These are phyloP conservation scores for Aspergillus haitiensis DNA, from an alignment of 495 filamentous ascomycete genomes.

Conservation along the genomic window DNA sequence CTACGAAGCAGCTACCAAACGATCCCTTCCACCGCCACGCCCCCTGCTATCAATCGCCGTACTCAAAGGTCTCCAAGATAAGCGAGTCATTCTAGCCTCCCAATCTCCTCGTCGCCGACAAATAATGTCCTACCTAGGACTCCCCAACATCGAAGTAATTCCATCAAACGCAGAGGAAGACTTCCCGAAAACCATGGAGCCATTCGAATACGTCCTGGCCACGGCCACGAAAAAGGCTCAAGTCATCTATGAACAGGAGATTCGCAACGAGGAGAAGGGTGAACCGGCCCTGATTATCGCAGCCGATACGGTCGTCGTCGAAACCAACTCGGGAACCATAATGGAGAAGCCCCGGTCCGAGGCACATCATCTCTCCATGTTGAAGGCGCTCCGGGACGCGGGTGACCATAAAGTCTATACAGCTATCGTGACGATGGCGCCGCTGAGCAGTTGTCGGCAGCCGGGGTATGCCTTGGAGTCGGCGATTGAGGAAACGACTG, in stretches of 20 bases:
- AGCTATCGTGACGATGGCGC: slow-evolving; percentile 76
- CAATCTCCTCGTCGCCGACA: slow-evolving; percentile 79
- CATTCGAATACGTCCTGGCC: slow-evolving; percentile 86
- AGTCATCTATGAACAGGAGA: slow-evolving; percentile 69
- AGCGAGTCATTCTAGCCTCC: slow-evolving; percentile 84
- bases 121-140: slow-evolving; percentile 71
- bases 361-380: slow-evolving; percentile 78
- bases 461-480: slow-evolving; percentile 84
- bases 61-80: slow-evolving; percentile 65
- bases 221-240: slow-evolving; percentile 82
- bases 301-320: slow-evolving; percentile 89
- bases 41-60: slow-evolving; percentile 75
- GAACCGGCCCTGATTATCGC: slow-evolving; percentile 87
- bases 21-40: slow-evolving; percentile 41
- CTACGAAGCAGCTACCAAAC: slow-evolving; percentile 34
- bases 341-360: slow-evolving; percentile 86
- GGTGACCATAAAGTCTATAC: slow-evolving; percentile 77
- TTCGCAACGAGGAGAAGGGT: slow-evolving; percentile 56
- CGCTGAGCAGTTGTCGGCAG: slow-evolving; percentile 68
- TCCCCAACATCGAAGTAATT: slow-evolving; percentile 75
- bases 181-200: slow-evolving; percentile 73
- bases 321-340: slow-evolving; percentile 58
- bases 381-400: slow-evolving; percentile 73
- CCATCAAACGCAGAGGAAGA: slow-evolving; percentile 80
- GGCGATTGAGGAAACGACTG: slow-evolving; percentile 82